Evolutionary conservation across 2,329 filamentous ascomycete species (phyloP).

Genomic region (Aureobasidium sp.): DNA sequence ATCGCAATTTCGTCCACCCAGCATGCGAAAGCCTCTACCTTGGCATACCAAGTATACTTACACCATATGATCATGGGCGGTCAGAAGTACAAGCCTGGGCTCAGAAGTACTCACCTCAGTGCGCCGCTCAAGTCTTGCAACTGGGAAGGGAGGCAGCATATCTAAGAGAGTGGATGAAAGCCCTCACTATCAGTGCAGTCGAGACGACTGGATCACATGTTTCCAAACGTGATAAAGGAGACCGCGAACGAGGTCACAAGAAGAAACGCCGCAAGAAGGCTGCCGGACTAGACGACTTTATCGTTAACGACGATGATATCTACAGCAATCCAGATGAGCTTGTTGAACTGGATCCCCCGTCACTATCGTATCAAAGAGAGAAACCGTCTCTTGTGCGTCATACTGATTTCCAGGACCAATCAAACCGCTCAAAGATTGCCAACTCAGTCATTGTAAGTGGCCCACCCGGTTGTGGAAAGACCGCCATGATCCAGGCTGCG

Average conservation of each 20-base stretch:
- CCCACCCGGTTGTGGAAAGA: conserved; percentile 85
- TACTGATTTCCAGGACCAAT: conserved; percentile 19
- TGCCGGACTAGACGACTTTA: conserved; percentile 71
- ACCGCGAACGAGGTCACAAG: conserved; percentile 31
- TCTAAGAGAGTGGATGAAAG: conserved; percentile 74
- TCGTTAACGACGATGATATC: conserved; percentile 70
- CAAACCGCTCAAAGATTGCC: conserved; percentile 40
- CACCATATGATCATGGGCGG: conserved; percentile 70
- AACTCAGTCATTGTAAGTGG: conserved; percentile 88
- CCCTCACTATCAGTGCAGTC: conserved; percentile 69
- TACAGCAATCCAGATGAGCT: conserved; percentile 55
- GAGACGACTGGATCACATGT: conserved; percentile 46
- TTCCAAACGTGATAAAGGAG: conserved; percentile 7
- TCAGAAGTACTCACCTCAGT: conserved; percentile 74
- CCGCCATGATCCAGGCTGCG: conserved; percentile 82
- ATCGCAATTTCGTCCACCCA: conserved; percentile 41
- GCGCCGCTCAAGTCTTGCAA: conserved; percentile 68
- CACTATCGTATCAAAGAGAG: neutral
- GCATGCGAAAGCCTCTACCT: conserved; percentile 54
- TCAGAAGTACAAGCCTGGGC: conserved; percentile 71
- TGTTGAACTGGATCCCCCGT: conserved; percentile 49
- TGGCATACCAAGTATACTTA: conserved; percentile 55
- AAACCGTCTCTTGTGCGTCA: conserved; percentile 21
- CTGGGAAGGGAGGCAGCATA: conserved; percentile 60
- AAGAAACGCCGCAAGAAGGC: conserved; percentile 59